Evolutionary conservation across 2,329 filamentous ascomycete species (phyloP).

Genomic region (Hymenoscyphus infarciens): DNA sequence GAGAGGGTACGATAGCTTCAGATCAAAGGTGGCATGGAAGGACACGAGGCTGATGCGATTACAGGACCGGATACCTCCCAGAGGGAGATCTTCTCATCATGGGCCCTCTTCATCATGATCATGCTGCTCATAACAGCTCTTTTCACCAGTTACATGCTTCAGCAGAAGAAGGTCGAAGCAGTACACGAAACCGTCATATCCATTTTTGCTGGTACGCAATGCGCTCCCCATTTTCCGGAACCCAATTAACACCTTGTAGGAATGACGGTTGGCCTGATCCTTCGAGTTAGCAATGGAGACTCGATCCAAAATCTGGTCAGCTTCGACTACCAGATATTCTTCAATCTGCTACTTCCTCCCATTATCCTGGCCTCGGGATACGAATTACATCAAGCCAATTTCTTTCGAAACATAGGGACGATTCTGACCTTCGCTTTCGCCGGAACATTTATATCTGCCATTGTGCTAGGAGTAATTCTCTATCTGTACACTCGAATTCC

Average conservation of each 20-base stretch:
- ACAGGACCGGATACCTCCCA: conserved; percentile 74
- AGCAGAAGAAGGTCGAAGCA: conserved; percentile 94
- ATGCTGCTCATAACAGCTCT: conserved; percentile 89
- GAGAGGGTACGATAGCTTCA: conserved; percentile 26
- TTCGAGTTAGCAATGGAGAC: conserved; percentile 75
- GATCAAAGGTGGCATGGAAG: conserved; percentile 6
- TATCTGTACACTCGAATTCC: conserved; percentile 87
- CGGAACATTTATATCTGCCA: conserved; percentile 92
- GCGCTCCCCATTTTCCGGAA: not conserved
- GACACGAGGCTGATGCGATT: conserved; percentile 25
- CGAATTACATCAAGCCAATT: conserved; percentile 96
- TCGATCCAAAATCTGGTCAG: conserved; percentile 87
- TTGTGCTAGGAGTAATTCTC: conserved; percentile 87
- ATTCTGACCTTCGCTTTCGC: conserved; percentile 97
- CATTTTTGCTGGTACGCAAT: conserved; percentile 78
- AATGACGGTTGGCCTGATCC: conserved; percentile 89
- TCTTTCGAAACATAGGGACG: conserved; percentile 96
- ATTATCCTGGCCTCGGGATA: conserved; percentile 98
- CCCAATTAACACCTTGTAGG: conserved; percentile 47
- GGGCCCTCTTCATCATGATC: conserved; percentile 96
- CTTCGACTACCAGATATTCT: conserved; percentile 99
- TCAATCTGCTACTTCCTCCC: conserved; percentile 95
- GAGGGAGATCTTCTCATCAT: conserved; percentile 93
- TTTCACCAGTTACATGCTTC: conserved; percentile 94
- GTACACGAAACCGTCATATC: conserved; percentile 98